phyloP scores from a whole-genome alignment of 345 rosid species.

The Hevea brasiliensis region DNA sequence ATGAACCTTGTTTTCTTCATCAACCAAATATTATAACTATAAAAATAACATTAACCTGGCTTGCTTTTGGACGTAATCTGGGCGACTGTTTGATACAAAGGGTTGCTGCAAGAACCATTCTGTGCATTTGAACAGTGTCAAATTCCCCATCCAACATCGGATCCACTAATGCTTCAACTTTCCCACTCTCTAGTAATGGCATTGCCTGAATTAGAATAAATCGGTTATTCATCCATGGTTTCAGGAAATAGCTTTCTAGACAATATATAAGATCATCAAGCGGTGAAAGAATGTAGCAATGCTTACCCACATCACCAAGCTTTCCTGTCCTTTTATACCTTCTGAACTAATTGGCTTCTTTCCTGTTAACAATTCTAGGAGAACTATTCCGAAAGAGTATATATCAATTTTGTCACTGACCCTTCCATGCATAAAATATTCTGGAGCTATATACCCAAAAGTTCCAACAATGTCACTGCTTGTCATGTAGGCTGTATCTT shows the following conservation, averaged over 20 bases:
- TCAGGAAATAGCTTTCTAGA: neutral
- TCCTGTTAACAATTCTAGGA: constrained; percentile 29
- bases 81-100: constrained; percentile 25
- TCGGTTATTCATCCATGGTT: neutral
- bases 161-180: constrained; percentile 21
- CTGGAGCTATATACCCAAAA: constrained; percentile 39
- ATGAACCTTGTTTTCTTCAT: no score
- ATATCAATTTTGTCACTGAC: constrained; percentile 28
- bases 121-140: constrained; percentile 8
- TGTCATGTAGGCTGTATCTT: neutral
- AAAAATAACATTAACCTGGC: constrained; percentile 19
- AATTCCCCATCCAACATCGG: constrained; percentile 6
- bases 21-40: no score
- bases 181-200: constrained; percentile 22
- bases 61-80: constrained; percentile 25
- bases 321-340: constrained; percentile 17
- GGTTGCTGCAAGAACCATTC: constrained; percentile 26
- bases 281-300: neutral
- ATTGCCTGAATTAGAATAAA: constrained; percentile 28
- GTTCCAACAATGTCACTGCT: constrained; percentile 29
- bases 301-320: constrained; percentile 28
- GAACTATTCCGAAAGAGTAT: constrained; percentile 33
- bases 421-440: constrained; percentile 31
- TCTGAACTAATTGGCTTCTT: constrained; percentile 18
- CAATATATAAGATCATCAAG: neutral